Conservation (phyloP, 2,329 filamentous ascomycete species). For the Rutstroemia sp. region DNA sequence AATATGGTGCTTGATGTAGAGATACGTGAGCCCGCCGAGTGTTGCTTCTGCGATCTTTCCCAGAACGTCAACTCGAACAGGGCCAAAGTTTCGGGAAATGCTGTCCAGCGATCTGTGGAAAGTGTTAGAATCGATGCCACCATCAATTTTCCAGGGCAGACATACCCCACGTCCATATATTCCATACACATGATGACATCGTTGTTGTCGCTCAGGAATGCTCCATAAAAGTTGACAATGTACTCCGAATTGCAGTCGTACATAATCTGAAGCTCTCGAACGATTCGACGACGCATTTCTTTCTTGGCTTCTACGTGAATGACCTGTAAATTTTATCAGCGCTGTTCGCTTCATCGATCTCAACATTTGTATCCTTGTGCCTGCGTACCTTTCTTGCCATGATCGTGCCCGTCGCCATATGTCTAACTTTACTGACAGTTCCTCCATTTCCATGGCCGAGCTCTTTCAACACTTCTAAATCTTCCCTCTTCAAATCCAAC, state of each 20-base stretch:
- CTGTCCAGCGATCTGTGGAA: slow-evolving; percentile 72
- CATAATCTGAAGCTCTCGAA: slow-evolving; percentile 96
- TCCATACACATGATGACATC: slow-evolving; percentile 99
- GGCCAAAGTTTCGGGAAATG: slow-evolving; percentile 90
- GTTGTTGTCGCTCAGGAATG: slow-evolving; percentile 91
- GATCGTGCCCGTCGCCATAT: slow-evolving; percentile 86
- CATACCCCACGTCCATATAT: slow-evolving; percentile 98
- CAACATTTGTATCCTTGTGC: background rate
- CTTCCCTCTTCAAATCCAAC: slow-evolving; percentile 82
- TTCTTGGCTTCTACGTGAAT: slow-evolving; percentile 98
- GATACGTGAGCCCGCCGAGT: slow-evolving; percentile 85
- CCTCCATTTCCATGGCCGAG: slow-evolving; percentile 93
- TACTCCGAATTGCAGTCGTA: slow-evolving; percentile 95
- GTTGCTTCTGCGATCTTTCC: slow-evolving; percentile 97
- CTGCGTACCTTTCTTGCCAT: slow-evolving; percentile 89
- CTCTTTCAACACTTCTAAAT: slow-evolving; percentile 88
- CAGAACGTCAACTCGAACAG: slow-evolving; percentile 89
- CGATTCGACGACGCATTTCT: slow-evolving; percentile 92
- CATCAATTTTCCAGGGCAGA: slow-evolving; percentile 14
- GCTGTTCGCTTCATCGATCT: background rate
- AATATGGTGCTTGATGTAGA: slow-evolving; percentile 92
- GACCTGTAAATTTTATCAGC: slow-evolving; percentile 47
- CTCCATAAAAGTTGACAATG: slow-evolving; percentile 96
- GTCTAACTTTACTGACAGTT: slow-evolving; percentile 95
- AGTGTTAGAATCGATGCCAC: slow-evolving; percentile 22